Conservation (phyloP, 2,329 filamentous ascomycete genomes). For the Xylariaceae sp. region DNA sequence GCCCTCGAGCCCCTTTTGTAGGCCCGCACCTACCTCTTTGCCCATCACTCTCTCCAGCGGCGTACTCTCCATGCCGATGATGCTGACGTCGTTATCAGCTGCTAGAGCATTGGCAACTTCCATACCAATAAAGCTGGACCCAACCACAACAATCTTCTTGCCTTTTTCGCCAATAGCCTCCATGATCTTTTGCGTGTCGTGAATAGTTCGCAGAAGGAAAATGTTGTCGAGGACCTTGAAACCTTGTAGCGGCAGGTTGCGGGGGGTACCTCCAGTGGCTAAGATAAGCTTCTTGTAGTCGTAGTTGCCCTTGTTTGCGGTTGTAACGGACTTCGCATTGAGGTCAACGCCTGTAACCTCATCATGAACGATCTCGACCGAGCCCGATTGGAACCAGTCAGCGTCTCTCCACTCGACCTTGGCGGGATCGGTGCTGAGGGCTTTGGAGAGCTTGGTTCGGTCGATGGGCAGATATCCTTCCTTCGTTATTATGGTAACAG, state of each 20-base stretch:
- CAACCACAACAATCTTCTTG: slow-evolving; percentile 90
- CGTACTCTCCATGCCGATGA: slow-evolving; percentile 82
- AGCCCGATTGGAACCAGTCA: slow-evolving; percentile 68
- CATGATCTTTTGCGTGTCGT: slow-evolving; percentile 73
- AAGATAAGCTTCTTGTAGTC: slow-evolving; percentile 86
- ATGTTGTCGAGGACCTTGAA: slow-evolving; percentile 85
- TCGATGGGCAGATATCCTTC: slow-evolving; percentile 89
- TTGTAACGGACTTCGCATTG: slow-evolving; percentile 65
- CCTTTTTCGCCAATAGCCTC: slow-evolving; percentile 74
- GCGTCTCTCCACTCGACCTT: slow-evolving; percentile 76
- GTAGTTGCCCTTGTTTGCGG: slow-evolving; percentile 65
- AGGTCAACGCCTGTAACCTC: slow-evolving; percentile 77
- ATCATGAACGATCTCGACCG: slow-evolving; percentile 54
- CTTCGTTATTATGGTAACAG: slow-evolving; percentile 76
- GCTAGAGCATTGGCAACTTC: slow-evolving; percentile 83
- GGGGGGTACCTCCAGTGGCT: slow-evolving; percentile 78
- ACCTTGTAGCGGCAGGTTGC: slow-evolving; percentile 71
- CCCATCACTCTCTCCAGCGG: slow-evolving; percentile 88
- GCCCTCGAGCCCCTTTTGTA: slow-evolving; percentile 75
- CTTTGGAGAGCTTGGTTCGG: slow-evolving; percentile 92
- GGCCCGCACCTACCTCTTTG: slow-evolving; percentile 71
- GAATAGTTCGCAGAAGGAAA: slow-evolving; percentile 75
- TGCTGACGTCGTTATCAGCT: slow-evolving; percentile 76
- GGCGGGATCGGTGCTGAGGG: slow-evolving; percentile 72
- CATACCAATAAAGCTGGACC: slow-evolving; percentile 96